Conservation (phyloP, 352 stramenopile species). For the Pythium aphanidermatum region DNA sequence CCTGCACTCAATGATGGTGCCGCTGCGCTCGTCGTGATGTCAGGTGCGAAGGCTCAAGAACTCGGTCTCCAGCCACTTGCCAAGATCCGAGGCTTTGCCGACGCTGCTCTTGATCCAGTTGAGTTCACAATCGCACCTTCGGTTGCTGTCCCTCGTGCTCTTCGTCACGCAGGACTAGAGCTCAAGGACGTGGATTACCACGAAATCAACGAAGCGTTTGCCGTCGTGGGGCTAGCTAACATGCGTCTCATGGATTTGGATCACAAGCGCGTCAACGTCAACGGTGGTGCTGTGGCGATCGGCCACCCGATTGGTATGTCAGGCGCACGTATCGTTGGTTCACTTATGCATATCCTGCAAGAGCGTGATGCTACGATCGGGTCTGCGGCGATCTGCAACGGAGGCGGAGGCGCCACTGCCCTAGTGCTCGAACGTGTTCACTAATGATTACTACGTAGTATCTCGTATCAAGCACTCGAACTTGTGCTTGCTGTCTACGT, state of each 20-base stretch:
- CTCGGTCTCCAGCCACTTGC: conserved; percentile 66
- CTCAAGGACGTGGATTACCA: conserved; percentile 91
- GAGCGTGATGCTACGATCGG: conserved; percentile 88
- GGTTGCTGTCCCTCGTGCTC: conserved; percentile 88
- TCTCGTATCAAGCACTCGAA: too few species aligned
- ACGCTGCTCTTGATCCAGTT: conserved; percentile 75
- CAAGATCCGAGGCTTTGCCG: conserved; percentile 57
- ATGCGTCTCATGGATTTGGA: conserved; percentile 88
- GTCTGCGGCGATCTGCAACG: conserved; percentile 96
- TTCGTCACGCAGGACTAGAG: conserved; percentile 64
- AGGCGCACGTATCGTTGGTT: conserved; percentile 88
- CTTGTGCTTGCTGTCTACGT: too few species aligned
- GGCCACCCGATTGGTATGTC: conserved; percentile 66
- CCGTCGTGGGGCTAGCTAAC: conserved; percentile 93
- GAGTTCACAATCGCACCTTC: conserved; percentile 93
- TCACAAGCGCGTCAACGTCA: conserved; percentile 89
- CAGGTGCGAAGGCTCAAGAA: conserved; percentile 53
- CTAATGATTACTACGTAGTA: too few species aligned
- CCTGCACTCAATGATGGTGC: conserved; percentile 95
- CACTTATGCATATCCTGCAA: conserved; percentile 89
- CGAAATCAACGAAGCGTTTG: conserved; percentile 98
- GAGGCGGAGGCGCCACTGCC: conserved; percentile 92
- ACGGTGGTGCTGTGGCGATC: conserved; percentile 78
- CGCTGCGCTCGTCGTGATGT: conserved; percentile 92
- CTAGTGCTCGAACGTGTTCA: conserved; percentile 88